These are phyloP conservation scores for Diaporthe sp. DNA, from an alignment of 2,329 filamentous ascomycete genomes.

Conservation along the genomic window DNA sequence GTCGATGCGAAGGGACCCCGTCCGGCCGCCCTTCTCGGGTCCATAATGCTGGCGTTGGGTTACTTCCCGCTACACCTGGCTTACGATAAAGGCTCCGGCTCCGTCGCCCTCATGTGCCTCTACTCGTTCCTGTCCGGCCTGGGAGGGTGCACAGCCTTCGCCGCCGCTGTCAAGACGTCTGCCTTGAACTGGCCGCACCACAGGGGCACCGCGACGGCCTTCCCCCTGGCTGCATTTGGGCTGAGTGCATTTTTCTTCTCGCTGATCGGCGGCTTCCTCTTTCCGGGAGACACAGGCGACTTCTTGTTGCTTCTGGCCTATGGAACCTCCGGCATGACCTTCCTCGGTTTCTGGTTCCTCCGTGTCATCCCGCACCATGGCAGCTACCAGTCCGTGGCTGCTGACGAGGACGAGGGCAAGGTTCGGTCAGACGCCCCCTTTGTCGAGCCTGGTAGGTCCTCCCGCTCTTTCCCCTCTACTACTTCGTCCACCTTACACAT, in stretches of 20 bases:
- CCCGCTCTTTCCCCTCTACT: constrained; percentile 53
- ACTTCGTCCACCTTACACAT: constrained; percentile 48
- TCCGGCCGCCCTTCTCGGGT: constrained; percentile 82
- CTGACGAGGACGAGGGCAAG: constrained; percentile 46
- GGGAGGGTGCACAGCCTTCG: constrained; percentile 93
- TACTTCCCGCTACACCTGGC: constrained; percentile 90
- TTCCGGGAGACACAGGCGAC: constrained; percentile 85
- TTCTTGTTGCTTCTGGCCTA: constrained; percentile 85
- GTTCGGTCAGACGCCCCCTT: constrained; percentile 58
- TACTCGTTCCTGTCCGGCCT: constrained; percentile 89
- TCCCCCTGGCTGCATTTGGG: constrained; percentile 93
- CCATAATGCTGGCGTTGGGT: constrained; percentile 79
- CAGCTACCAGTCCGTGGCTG: constrained; percentile 70
- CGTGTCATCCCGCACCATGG: constrained; percentile 75
- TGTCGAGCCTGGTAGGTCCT: constrained; percentile 57
- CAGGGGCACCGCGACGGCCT: constrained; percentile 93
- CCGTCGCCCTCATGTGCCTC: constrained; percentile 78
- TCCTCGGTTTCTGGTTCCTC: constrained; percentile 87
- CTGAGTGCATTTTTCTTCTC: constrained; percentile 98
- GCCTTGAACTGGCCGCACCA: constrained; percentile 93
- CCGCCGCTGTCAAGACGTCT: constrained; percentile 86
- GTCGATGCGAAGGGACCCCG: constrained; percentile 87
- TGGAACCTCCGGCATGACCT: constrained; percentile 82
- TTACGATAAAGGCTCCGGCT: constrained; percentile 76
- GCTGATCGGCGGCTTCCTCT: constrained; percentile 79